Evolutionary conservation across 2,329 filamentous ascomycete species (phyloP).

Genomic region (Daldinia eschscholtzii): DNA sequence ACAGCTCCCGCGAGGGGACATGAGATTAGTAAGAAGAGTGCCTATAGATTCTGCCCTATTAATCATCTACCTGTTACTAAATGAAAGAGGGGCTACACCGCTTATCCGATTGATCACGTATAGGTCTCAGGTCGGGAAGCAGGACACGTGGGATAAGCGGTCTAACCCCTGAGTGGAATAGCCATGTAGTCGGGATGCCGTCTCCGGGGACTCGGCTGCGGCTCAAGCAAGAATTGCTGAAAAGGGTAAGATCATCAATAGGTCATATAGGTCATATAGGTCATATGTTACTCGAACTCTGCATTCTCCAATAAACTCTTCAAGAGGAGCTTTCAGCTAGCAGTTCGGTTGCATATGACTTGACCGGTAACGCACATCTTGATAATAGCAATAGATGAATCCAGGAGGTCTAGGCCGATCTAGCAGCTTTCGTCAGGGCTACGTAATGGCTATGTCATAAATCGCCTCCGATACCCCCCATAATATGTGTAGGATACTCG

Average conservation of each 20-base stretch:
- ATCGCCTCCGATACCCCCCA: slow-evolving; percentile 1
- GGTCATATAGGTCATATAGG: slow-evolving; percentile 13
- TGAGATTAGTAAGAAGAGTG: slow-evolving; percentile 14
- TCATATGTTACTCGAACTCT: slow-evolving; percentile 37
- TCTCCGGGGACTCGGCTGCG: slow-evolving; percentile 44
- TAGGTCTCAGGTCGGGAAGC: slow-evolving; percentile 15
- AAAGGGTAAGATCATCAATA: slow-evolving; percentile 41
- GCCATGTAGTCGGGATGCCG: slow-evolving; percentile 38
- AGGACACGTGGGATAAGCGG: slow-evolving; percentile 40
- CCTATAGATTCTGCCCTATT: slow-evolving; percentile 5
- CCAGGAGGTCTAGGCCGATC: slow-evolving; percentile 34
- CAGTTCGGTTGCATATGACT: slow-evolving; percentile 35
- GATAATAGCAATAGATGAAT: slow-evolving; percentile 29
- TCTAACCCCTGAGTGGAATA: slow-evolving; percentile 34
- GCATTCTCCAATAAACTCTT: slow-evolving; percentile 41
- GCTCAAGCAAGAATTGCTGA: slow-evolving; percentile 41
- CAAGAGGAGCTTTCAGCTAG: slow-evolving; percentile 33
- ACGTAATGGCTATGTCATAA: slow-evolving; percentile 33
- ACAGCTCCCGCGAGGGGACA: not conserved
- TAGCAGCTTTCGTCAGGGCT: slow-evolving; percentile 27
- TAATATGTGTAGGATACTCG: not conserved
- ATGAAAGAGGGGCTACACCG: slow-evolving; percentile 23
- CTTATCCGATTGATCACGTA: slow-evolving; percentile 20
- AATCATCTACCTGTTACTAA: slow-evolving; percentile 11
- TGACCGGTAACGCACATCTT: slow-evolving; percentile 28